phyloP scores from a whole-genome alignment of 2,329 filamentous ascomycete species.

The Pleomassaria siparia region DNA sequence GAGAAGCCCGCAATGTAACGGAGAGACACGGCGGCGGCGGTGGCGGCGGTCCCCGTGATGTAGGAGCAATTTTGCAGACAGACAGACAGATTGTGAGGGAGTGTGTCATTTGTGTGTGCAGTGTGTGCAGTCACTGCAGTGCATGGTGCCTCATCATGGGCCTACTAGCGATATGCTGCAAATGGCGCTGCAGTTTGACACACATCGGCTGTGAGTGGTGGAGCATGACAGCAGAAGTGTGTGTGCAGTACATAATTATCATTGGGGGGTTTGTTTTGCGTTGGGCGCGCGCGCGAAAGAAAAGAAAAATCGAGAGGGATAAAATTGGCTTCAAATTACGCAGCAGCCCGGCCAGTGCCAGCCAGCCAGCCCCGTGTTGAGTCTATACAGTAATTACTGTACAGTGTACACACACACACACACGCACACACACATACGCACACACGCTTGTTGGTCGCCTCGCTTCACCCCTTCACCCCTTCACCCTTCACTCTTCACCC shows the following conservation, averaged over 20 bases:
- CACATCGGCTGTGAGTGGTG: slow-evolving; percentile 22
- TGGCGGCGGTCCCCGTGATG: not conserved
- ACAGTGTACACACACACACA: too few relatives aligned
- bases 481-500: not conserved
- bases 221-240: not conserved
- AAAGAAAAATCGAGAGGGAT: not conserved
- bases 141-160: slow-evolving; percentile 35
- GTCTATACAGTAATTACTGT: too few relatives aligned
- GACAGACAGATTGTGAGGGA: too few relatives aligned
- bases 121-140: slow-evolving; percentile 9
- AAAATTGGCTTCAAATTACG: not conserved
- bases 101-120: too few relatives aligned
- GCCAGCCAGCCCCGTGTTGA: too few relatives aligned
- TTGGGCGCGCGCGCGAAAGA: not conserved
- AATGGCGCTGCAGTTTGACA: slow-evolving; percentile 7
- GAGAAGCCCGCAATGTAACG: slow-evolving; percentile 13
- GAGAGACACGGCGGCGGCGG: slow-evolving; percentile 2
- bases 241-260: not conserved
- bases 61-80: slow-evolving; percentile 9
- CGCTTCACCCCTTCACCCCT: not conserved
- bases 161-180: too few relatives aligned
- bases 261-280: too few relatives aligned
- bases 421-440: not conserved
- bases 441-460: not conserved
- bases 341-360: not conserved